Conservation (phyloP, 2,329 filamentous ascomycete species). For the Aspergillus persii region DNA sequence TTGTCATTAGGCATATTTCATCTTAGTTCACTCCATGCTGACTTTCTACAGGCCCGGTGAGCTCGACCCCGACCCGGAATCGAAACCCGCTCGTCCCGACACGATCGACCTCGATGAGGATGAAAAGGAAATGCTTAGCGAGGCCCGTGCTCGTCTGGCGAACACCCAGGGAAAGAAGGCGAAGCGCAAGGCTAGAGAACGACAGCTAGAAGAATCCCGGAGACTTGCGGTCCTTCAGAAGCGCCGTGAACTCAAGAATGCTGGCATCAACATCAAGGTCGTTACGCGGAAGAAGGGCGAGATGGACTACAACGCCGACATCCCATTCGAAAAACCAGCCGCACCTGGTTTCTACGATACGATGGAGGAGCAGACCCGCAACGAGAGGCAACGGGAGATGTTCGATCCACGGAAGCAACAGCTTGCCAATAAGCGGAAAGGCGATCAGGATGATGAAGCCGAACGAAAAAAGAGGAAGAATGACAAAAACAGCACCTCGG, state of each 20-base stretch:
- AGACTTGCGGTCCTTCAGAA: slow-evolving; percentile 90
- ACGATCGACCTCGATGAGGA: slow-evolving; percentile 98
- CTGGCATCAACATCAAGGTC: slow-evolving; percentile 97
- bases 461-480: slow-evolving; percentile 82
- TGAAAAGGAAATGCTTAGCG: slow-evolving; percentile 98
- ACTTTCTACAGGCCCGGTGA: slow-evolving; percentile 67
- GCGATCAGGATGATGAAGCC: slow-evolving; percentile 78
- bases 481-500: slow-evolving; percentile 76
- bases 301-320: slow-evolving; percentile 99
- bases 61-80: slow-evolving; percentile 95
- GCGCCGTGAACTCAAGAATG: slow-evolving; percentile 91
- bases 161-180: slow-evolving; percentile 99
- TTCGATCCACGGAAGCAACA: slow-evolving; percentile 95
- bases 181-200: slow-evolving; percentile 92
- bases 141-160: slow-evolving; percentile 90
- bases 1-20: not conserved
- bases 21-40: slow-evolving; percentile 11
- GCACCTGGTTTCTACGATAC: slow-evolving; percentile 93
- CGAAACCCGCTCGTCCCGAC: slow-evolving; percentile 90
- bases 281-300: slow-evolving; percentile 87
- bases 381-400: slow-evolving; percentile 77
- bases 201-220: slow-evolving; percentile 91
- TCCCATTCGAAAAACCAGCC: slow-evolving; percentile 93
- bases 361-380: slow-evolving; percentile 71
- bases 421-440: slow-evolving; percentile 87